phyloP scores from a whole-genome alignment of 352 stramenopile genomes.

The Aphanomyces astaci region DNA sequence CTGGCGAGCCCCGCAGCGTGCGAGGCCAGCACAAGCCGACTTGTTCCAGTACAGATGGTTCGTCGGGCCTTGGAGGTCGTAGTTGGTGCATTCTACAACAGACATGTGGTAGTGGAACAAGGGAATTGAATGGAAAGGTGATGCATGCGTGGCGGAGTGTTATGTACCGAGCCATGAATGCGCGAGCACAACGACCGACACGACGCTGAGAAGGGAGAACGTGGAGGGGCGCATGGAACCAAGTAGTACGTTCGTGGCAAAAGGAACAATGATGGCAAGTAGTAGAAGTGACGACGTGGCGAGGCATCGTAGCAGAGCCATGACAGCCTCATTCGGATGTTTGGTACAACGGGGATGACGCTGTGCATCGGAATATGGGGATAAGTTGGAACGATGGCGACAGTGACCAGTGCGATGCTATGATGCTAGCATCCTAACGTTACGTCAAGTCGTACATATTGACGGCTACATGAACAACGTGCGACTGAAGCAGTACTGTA shows the following conservation, averaged over 20 bases:
- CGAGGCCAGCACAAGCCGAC: constrained; percentile 23
- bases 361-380: too few species aligned
- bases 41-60: constrained; percentile 28
- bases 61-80: constrained; percentile 22
- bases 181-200: not conserved
- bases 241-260: not conserved
- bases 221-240: not conserved
- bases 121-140: not conserved
- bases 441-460: too few species aligned
- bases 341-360: too few species aligned
- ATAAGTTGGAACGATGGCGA: too few species aligned
- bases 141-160: too few species aligned
- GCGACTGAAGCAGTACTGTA: too few species aligned
- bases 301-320: too few species aligned
- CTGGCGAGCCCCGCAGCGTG: constrained; percentile 28
- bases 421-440: too few species aligned
- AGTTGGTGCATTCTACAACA: constrained; percentile 33
- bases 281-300: too few species aligned
- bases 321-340: too few species aligned
- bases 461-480: too few species aligned
- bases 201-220: not conserved
- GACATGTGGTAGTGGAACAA: not conserved
- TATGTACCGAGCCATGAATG: constrained; percentile 15
- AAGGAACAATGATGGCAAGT: not conserved
- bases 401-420: too few species aligned